Base-by-base conservation (phyloP, 345 rosid genomes). In the Lumnitzera racemosa region DNA sequence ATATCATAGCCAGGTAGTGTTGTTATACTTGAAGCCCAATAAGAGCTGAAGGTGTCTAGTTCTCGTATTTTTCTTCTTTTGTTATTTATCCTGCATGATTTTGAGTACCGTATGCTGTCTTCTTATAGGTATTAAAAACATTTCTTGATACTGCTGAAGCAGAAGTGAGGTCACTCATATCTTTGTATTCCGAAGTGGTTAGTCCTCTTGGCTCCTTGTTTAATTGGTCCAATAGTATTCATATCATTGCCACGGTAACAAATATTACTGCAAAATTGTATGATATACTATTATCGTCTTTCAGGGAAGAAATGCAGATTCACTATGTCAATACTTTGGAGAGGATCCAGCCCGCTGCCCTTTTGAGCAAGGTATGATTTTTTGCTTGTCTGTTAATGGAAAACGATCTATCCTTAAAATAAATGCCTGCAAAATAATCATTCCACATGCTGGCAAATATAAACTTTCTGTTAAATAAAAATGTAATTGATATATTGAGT, bases 331-430 rank as follows among this genome's bases (percentile, higher is more conserved):
- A 51, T 94, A 94, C 74, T 90, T 94, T 43, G 97, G 97, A 62
- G 97, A 94, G 76, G 99, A 94, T 84, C 99, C 99, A 49, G 82
- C 88, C 60, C 86, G 96, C 13, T 94, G 97, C 63, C 99, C 99
- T 70, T 94, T 90, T 57, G 99, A 94, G 69, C 99, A 94, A 90
- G 99, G 99, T 94, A 67, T 56, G 49, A 16, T 12, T 29, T n/a
- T 10, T n/a, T 49, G 14, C 36, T 2, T 31, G 24, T 16, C 2
- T n/a, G 25, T 58, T 47, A 51, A 46, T 56, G n/a, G n/a, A 15
- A 55, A 47, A 2, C 51, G 43, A 36, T 36, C 43, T 7, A 36
- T 36, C 43, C 43, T 36, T 36, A 36, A 5, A 36, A 9, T 36
- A 36, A 36, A 36, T 36, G 7, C 43, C 43, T 36, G 43, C 43